Percentiles rank a stretch among this genome's conserved stretches.
Evolutionary conservation across 2,329 filamentous ascomycete species (phyloP).

Genomic region (Alternaria ethzedia): DNA sequence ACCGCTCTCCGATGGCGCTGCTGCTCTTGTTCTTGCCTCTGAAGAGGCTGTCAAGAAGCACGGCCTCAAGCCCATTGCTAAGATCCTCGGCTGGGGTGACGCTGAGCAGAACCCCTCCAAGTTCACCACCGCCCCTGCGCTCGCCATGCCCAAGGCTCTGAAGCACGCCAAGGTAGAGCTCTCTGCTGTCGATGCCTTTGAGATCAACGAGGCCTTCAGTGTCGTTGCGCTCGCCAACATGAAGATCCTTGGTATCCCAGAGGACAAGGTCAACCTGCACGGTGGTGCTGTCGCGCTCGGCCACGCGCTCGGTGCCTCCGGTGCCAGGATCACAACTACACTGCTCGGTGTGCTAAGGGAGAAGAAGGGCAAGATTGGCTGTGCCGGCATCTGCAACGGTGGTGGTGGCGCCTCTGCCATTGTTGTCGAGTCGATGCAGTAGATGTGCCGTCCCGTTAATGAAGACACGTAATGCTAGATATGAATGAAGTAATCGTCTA

Average conservation of each 20-base stretch:
- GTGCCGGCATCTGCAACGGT: constrained; percentile 96
- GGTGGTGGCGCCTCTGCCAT: constrained; percentile 94
- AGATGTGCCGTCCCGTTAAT: constrained; percentile 9
- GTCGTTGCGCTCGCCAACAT: constrained; percentile 96
- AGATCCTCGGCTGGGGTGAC: constrained; percentile 97
- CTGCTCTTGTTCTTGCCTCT: constrained; percentile 90
- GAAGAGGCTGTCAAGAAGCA: constrained; percentile 94
- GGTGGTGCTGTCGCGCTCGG: constrained; percentile 95
- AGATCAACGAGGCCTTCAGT: constrained; percentile 99
- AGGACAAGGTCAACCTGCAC: constrained; percentile 92
- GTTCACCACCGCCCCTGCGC: constrained; percentile 91
- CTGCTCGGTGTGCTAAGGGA: constrained; percentile 86
- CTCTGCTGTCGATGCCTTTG: constrained; percentile 85
- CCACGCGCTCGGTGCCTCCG: constrained; percentile 91
- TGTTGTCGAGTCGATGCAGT: constrained; percentile 73
- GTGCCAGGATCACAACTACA: constrained; percentile 91
- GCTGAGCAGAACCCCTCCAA: constrained; percentile 89
- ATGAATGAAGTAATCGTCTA: constrained; percentile 3
- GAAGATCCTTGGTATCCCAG: constrained; percentile 80
- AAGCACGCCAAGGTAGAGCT: constrained; percentile 87
- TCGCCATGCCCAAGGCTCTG: constrained; percentile 96
- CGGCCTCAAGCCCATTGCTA: constrained; percentile 87
- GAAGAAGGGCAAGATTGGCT: constrained; percentile 92
- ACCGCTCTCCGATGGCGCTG: constrained; percentile 92
- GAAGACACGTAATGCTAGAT: constrained; percentile 10